Conservation (phyloP, 2,329 filamentous ascomycete species). For the Verticillium zaregamsianum region DNA sequence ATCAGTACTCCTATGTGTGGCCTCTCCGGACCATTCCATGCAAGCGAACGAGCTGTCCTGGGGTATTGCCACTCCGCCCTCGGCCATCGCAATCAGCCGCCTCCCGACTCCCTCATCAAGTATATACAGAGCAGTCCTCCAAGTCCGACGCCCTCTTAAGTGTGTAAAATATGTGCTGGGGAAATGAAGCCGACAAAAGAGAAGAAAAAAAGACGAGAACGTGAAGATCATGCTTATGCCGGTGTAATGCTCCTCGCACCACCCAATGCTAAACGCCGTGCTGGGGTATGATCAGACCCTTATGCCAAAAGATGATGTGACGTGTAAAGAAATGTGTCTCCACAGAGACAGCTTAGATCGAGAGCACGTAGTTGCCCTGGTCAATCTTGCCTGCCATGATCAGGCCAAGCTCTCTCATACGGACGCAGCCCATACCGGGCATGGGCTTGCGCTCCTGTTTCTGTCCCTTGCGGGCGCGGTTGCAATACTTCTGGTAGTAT, state of each 20-base stretch:
- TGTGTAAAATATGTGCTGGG: conserved; percentile 7
- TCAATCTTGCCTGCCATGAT: conserved; percentile 79
- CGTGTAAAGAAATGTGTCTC: conserved; percentile 4
- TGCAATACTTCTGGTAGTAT: conserved; percentile 83
- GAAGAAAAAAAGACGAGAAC: conserved; percentile 12
- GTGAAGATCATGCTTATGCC: conserved; percentile 17
- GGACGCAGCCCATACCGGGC: conserved; percentile 83
- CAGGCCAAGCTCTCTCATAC: conserved; percentile 83
- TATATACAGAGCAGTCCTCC: not conserved
- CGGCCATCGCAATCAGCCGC: not conserved
- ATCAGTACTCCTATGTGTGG: not conserved
- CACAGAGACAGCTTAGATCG: conserved; percentile 45
- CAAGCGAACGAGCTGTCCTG: not conserved
- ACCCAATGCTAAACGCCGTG: conserved; percentile 11
- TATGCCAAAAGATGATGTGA: not conserved
- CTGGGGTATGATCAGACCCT: not conserved
- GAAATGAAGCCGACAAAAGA: conserved; percentile 15
- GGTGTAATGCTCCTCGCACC: conserved; percentile 12
- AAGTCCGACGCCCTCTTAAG: not conserved
- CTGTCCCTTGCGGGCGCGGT: conserved; percentile 69
- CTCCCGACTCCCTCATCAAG: not conserved
- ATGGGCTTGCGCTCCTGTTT: conserved; percentile 61
- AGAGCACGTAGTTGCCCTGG: conserved; percentile 73
- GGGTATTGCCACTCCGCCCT: not conserved
- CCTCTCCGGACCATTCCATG: not conserved